A percentile compares a stretch with the other conserved stretches of the same genome.
Evolutionary conservation across 331 rosid genomes (phyloP).

Genomic region (Rosa hybrid): DNA sequence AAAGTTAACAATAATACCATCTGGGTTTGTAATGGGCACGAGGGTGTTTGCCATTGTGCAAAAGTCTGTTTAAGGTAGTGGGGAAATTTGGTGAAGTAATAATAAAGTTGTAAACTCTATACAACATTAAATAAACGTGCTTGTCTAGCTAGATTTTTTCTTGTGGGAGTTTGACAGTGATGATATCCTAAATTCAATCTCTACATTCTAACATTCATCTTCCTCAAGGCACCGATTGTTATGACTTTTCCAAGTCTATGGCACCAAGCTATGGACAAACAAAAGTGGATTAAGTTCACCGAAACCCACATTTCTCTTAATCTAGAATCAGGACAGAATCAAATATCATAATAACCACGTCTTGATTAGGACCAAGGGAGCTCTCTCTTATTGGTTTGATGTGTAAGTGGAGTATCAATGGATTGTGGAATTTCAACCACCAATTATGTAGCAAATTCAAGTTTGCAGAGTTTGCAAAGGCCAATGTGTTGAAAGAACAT

Average conservation of each 20-base stretch:
- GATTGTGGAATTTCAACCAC: neutral
- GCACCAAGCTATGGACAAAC: neutral
- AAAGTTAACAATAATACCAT: too few relatives aligned
- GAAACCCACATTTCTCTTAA: neutral
- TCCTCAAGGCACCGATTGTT: neutral
- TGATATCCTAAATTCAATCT: neutral
- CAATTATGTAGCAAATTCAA: neutral
- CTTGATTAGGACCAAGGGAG: neutral
- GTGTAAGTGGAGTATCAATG: neutral
- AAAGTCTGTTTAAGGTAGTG: neutral
- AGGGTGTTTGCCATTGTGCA: constrained; percentile 1
- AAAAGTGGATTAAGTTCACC: neutral
- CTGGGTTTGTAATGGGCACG: constrained; percentile 5
- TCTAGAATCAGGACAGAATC: neutral
- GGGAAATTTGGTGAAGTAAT: constrained; percentile 6
- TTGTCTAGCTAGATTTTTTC: neutral
- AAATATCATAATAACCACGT: neutral
- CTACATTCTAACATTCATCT: neutral
- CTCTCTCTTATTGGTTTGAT: neutral
- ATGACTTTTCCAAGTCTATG: neutral
- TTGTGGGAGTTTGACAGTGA: neutral
- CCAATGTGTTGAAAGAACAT: neutral
- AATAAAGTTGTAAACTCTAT: neutral
- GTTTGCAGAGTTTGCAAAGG: neutral
- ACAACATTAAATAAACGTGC: constrained; percentile 16